Percentiles rank a stretch among this genome's conserved stretches.
Evolutionary conservation across 345 rosid species (phyloP).

Genomic region (Rhizophora apiculata): DNA sequence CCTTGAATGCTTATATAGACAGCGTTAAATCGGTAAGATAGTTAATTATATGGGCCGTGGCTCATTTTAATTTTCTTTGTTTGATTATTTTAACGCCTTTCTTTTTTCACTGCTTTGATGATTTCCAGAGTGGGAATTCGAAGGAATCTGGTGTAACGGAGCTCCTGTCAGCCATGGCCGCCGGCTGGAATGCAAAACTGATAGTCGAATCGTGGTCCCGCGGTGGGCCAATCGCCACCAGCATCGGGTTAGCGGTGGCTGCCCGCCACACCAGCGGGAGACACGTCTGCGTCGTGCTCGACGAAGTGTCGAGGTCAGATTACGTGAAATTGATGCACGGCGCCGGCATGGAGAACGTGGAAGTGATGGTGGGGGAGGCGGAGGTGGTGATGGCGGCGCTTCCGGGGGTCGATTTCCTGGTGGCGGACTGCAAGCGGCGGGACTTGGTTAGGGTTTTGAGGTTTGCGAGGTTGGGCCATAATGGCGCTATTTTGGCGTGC

Average conservation of each 20-base stretch:
- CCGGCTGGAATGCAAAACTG: conserved; percentile 78
- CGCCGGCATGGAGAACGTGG: conserved; percentile 25
- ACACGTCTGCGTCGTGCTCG: conserved; percentile 78
- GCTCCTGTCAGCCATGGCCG: conserved; percentile 81
- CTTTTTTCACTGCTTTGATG: background rate
- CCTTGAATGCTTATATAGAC: conserved; percentile 64
- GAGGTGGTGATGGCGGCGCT: conserved; percentile 52
- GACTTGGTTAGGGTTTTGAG: conserved; percentile 59
- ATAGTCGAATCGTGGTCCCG: conserved; percentile 73
- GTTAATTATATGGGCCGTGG: background rate
- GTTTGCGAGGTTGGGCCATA: conserved; percentile 48
- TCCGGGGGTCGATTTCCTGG: conserved; percentile 64
- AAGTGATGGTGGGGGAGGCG: conserved; percentile 50
- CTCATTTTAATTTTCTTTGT: background rate
- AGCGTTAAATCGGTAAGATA: conserved; percentile 60
- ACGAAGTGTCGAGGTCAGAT: conserved; percentile 57
- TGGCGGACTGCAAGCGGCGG: conserved; percentile 59
- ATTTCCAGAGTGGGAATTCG: conserved; percentile 45
- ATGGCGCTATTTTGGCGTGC: conserved; percentile 76
- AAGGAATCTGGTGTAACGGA: conserved; percentile 67
- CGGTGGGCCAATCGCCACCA: conserved; percentile 58
- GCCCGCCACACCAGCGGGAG: conserved; percentile 64
- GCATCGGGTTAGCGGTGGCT: conserved; percentile 73
- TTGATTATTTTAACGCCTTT: background rate
- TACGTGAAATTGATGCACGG: conserved; percentile 42